A percentile compares a stretch with the other conserved stretches of the same genome.
Conservation (phyloP, 2,329 filamentous ascomycete species). For the Fusarium algeriense region DNA sequence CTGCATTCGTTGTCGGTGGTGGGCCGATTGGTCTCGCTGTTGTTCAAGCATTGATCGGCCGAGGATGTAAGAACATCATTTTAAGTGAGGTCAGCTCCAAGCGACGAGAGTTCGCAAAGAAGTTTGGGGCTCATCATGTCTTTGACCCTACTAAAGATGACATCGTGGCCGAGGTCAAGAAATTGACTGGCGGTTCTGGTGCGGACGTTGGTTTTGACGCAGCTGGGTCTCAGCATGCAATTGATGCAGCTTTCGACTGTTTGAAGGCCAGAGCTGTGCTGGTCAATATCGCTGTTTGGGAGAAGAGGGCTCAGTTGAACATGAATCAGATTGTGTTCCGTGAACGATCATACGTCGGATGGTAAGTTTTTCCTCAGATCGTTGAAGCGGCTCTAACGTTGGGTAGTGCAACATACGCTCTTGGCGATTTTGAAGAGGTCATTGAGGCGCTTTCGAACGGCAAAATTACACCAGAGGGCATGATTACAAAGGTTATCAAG, state of each 20-base stretch:
- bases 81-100: conserved; percentile 18
- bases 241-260: conserved; percentile 18
- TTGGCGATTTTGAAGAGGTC: conserved; percentile 22
- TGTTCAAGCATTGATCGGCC: background rate
- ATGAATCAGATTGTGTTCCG: conserved; percentile 31
- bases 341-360: conserved; percentile 22
- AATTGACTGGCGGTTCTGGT: background rate
- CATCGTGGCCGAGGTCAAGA: conserved; percentile 19
- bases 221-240: conserved; percentile 12
- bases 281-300: conserved; percentile 25
- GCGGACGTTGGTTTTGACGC: conserved; percentile 25
- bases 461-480: conserved; percentile 2
- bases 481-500: conserved; percentile 31
- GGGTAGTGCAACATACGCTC: background rate
- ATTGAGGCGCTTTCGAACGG: conserved; percentile 21
- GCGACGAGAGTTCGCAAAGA: conserved; percentile 21
- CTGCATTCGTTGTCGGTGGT: conserved; percentile 12
- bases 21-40: conserved; percentile 22
- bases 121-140: conserved; percentile 18
- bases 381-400: background rate
- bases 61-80: conserved; percentile 26
- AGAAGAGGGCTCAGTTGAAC: conserved; percentile 20
- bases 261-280: conserved; percentile 10
- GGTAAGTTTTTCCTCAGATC: background rate
- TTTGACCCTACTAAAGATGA: conserved; percentile 26